Conservation (phyloP, 179 eudicot species). For the Sideroxylon spinosum region DNA sequence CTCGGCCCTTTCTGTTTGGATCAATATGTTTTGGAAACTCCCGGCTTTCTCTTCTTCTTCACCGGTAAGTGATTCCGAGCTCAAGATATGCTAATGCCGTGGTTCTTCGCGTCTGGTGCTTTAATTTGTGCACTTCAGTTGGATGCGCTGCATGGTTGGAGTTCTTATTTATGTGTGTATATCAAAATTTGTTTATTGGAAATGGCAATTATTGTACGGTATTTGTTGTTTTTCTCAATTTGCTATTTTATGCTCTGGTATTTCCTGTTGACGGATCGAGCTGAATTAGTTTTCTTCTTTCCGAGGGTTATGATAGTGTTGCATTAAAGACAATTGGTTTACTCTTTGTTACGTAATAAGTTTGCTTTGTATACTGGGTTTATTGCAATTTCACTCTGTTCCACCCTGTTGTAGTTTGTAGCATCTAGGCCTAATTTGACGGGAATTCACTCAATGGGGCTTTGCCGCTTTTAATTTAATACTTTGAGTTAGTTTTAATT, state of each 20-base stretch:
- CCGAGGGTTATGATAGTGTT: background rate
- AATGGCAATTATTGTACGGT: background rate
- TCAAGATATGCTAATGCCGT: background rate
- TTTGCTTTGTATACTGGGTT: background rate
- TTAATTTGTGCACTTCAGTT: slow-evolving; percentile 2
- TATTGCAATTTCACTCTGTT: background rate
- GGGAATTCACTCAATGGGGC: background rate
- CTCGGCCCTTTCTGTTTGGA: background rate
- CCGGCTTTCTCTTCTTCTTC: slow-evolving; percentile 66
- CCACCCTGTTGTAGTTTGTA: background rate
- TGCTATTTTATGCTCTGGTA: background rate
- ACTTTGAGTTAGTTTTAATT: background rate
- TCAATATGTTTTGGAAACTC: slow-evolving; percentile 70
- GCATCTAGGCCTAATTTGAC: background rate
- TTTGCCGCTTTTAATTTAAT: background rate
- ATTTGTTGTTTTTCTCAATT: background rate
- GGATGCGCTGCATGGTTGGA: background rate
- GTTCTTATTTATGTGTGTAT: background rate
- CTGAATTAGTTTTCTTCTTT: background rate
- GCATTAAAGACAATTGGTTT: background rate
- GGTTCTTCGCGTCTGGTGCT: background rate
- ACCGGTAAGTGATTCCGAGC: slow-evolving; percentile 42
- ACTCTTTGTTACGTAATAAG: background rate
- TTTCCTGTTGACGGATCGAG: slow-evolving; percentile 2
- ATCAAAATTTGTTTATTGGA: too few relatives aligned